Percentiles rank a stretch among this genome's conserved stretches.
phyloP scores from a whole-genome alignment of 2,329 filamentous ascomycete species.

The Ambrosiella cleistominuta region DNA sequence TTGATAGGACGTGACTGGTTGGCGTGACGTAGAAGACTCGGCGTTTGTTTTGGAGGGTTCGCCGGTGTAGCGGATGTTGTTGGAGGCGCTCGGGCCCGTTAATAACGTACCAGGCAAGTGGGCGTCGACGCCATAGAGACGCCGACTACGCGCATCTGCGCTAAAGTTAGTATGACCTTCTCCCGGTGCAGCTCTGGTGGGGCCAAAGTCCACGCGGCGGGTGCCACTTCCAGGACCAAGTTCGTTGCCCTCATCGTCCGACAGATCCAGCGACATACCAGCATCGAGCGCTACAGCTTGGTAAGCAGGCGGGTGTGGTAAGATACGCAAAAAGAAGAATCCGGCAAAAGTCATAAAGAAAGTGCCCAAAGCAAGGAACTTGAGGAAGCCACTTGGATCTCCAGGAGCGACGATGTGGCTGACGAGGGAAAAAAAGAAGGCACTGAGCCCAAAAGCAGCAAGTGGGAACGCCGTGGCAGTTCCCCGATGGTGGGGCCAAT shows the following conservation, averaged over 20 bases:
- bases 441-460: constrained; percentile 83
- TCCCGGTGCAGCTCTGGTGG: not conserved
- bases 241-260: not conserved
- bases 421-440: constrained; percentile 82
- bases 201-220: constrained; percentile 1
- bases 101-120: constrained; percentile 41
- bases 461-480: constrained; percentile 89
- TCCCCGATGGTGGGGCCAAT: constrained; percentile 80
- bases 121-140: constrained; percentile 9
- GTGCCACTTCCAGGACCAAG: not conserved
- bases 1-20: constrained; percentile 6
- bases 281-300: constrained; percentile 26
- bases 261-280: constrained; percentile 3
- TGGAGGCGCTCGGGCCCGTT: not conserved
- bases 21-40: not conserved
- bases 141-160: not conserved
- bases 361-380: constrained; percentile 66
- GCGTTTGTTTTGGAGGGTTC: constrained; percentile 14
- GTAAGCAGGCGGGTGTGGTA: constrained; percentile 41
- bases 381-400: constrained; percentile 63
- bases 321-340: constrained; percentile 70
- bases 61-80: not conserved
- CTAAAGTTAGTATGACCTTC: not conserved
- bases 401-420: constrained; percentile 65
- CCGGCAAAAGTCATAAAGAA: constrained; percentile 56